Evolutionary conservation across 1,284 basidiomycete genomes (phyloP).

Genomic region (Irpex sp.): DNA sequence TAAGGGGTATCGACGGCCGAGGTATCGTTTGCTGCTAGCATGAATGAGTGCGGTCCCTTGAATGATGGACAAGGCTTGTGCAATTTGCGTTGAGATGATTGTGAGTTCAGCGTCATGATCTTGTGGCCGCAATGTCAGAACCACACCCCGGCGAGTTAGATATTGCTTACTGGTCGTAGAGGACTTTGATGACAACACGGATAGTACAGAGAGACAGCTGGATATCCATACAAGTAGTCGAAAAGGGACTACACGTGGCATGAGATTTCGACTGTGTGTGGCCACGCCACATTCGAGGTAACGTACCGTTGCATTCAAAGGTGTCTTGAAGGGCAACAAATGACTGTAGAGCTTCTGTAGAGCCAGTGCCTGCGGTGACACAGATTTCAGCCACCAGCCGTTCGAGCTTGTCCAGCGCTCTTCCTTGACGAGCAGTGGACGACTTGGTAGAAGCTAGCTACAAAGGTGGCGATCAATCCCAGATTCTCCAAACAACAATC

Average conservation of each 20-base stretch:
- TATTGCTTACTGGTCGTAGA: not conserved
- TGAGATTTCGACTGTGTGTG: not conserved
- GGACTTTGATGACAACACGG: not conserved
- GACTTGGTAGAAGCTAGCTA: slow-evolving; percentile 62
- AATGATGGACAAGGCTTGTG: slow-evolving; percentile 61
- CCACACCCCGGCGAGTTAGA: not conserved
- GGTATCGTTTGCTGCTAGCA: slow-evolving; percentile 59
- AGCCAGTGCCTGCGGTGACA: slow-evolving; percentile 33
- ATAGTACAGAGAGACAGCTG: slow-evolving; percentile 19
- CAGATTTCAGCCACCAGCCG: slow-evolving; percentile 55
- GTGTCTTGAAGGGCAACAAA: slow-evolving; percentile 69
- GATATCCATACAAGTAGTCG: slow-evolving; percentile 52
- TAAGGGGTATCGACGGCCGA: slow-evolving; percentile 66
- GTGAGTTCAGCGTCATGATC: slow-evolving; percentile 42
- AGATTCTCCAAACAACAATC: slow-evolving; percentile 3
- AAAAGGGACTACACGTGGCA: slow-evolving; percentile 48
- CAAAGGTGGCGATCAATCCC: not conserved
- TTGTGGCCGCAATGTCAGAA: slow-evolving; percentile 5
- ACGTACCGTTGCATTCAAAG: slow-evolving; percentile 75
- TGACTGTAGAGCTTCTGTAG: slow-evolving; percentile 39
- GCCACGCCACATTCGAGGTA: not conserved
- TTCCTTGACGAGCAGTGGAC: slow-evolving; percentile 43
- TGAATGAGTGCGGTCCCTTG: slow-evolving; percentile 82
- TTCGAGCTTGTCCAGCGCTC: slow-evolving; percentile 56
- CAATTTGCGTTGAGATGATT: slow-evolving; percentile 45